Evolutionary conservation across 306 rosid genomes (phyloP).

Genomic region (Astragalus glycyphyllos): DNA sequence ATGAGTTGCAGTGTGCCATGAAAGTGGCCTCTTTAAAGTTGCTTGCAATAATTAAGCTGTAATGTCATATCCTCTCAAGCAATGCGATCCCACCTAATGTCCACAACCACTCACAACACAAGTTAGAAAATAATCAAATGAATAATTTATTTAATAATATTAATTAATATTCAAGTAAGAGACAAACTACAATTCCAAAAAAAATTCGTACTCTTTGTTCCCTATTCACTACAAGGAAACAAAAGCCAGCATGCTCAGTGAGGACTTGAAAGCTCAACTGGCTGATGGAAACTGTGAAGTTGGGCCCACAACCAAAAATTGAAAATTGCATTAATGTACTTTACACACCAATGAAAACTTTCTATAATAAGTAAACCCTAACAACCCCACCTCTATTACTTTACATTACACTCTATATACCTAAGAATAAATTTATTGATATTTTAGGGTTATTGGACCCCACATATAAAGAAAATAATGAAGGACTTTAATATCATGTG

Average conservation of each 20-base stretch:
- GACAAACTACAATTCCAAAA: conserved; percentile 45
- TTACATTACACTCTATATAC: conserved; percentile 38
- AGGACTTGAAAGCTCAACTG: conserved; percentile 50
- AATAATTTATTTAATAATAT: background rate
- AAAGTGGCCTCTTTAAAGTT: conserved; percentile 45
- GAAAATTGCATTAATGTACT: conserved; percentile 50
- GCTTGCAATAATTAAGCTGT: conserved; percentile 34
- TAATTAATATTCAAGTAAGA: conserved; percentile 32
- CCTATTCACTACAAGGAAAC: conserved; percentile 48
- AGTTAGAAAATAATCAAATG: conserved; percentile 23
- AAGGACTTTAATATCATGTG: conserved; percentile 43
- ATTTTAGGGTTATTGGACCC: conserved; percentile 39
- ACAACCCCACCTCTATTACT: conserved; percentile 42
- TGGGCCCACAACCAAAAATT: conserved; percentile 40
- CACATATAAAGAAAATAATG: conserved; percentile 35
- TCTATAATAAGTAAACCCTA: conserved; percentile 47
- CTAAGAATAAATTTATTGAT: conserved; percentile 34
- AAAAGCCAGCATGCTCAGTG: conserved; percentile 39
- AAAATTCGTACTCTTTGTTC: conserved; percentile 44
- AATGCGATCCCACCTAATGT: conserved; percentile 29
- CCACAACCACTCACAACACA: conserved; percentile 33
- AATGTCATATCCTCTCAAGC: conserved; percentile 42
- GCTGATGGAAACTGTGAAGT: conserved; percentile 30
- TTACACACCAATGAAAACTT: conserved; percentile 47
- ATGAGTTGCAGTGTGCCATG: conserved; percentile 38